Base-by-base conservation (phyloP, 2,329 filamentous ascomycete genomes). In the Aspergillus neoniger region DNA sequence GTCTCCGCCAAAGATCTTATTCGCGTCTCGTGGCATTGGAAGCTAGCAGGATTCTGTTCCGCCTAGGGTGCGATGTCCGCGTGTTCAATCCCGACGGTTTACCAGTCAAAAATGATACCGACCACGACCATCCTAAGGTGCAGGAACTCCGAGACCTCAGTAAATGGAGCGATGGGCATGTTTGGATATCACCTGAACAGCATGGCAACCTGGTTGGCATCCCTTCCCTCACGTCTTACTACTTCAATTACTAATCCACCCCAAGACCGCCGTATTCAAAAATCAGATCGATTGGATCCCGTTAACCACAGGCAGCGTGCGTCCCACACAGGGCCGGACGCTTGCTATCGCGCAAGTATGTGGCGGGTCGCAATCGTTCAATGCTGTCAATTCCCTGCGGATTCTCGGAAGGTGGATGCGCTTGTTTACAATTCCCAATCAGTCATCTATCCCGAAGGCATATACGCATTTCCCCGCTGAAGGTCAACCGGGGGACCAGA, bases 241-340 rank as follows among this genome's bases (percentile, higher is more conserved):
- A 58, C 54, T 25, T 15, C 12, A 10, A n/a, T 28, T 17, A 51
- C 44, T 32, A 23, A 23, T 23, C 21, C 21, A 21, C 21, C 4
- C 21, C 3, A 47, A 84, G 79, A 88, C 86, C 0, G 85, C 82
- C 4, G 83, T 89, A 0, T 89, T 89, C 79, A 89, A 89, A 64
- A 87, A 88, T 64, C 86, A 89, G 64, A 89, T 89, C 51, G 87
- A 90, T 71, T 89, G 87, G 88, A 87, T 89, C 41, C 87, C 87
- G 0, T 76, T 90, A 0, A 82, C 78, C 1, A 83, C 83, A 0
- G 86, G 87, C 23, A 84, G 83, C 8, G 83, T 90, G 0, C 83
- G 87, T 0, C 87, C 86, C 0, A 89, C 87, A 0, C 87, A 90
- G 74, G 87, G 87, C 36, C 81, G 86, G 0, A 89, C 86, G 0